Percentiles rank a stretch among this genome's conserved stretches.
These are phyloP conservation scores for Acanthamoeba rhysodes DNA, from an alignment of 208 protist genomes.

Conservation along the genomic window DNA sequence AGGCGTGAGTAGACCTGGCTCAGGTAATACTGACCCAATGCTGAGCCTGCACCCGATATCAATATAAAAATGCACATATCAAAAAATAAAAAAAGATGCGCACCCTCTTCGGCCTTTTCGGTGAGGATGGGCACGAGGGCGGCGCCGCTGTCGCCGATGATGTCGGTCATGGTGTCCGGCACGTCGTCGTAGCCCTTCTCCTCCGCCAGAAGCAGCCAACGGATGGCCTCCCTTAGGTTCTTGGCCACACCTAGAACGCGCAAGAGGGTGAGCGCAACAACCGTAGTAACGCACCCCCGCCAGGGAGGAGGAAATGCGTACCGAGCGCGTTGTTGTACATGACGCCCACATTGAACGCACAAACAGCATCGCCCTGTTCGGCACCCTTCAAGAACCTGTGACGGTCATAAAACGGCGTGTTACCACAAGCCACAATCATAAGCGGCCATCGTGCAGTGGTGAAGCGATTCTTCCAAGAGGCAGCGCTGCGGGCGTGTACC, in stretches of 20 bases:
- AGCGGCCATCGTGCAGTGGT: background rate
- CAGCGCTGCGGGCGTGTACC: background rate
- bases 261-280: background rate
- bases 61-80: background rate
- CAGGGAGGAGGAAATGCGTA: background rate
- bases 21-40: constrained; percentile 2
- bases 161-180: background rate
- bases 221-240: background rate
- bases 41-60: background rate
- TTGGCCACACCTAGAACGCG: background rate
- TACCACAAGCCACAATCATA: background rate
- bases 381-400: background rate
- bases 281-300: too few species aligned
- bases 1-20: background rate
- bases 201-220: constrained; percentile 21
- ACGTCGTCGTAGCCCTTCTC: constrained; percentile 46
- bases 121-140: background rate
- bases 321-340: constrained; percentile 17
- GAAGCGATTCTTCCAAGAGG: background rate
- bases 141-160: background rate
- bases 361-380: constrained; percentile 26
- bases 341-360: constrained; percentile 20
- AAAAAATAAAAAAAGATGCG: background rate
- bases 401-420: too few species aligned
- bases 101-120: background rate